These are phyloP conservation scores for Kodamaea nitidulidarum DNA, from an alignment of 805 yeast species.

Conservation along the genomic window DNA sequence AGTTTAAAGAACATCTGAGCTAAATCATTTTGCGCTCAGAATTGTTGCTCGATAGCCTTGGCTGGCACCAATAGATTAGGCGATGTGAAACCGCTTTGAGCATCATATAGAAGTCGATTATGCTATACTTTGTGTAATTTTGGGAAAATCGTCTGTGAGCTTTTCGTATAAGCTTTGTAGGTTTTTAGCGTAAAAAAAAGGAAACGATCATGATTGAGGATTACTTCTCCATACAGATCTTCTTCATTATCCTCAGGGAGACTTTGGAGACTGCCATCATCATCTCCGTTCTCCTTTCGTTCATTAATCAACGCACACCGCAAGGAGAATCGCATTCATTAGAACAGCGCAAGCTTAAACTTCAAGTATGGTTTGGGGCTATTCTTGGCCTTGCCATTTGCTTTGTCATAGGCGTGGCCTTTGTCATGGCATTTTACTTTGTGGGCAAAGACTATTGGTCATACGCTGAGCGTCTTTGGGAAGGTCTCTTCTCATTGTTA, in stretches of 20 bases:
- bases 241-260: slow-evolving; percentile 27
- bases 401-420: slow-evolving; percentile 64
- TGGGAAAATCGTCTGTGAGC: too few relatives aligned
- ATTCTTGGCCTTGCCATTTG: slow-evolving; percentile 66
- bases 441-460: slow-evolving; percentile 87
- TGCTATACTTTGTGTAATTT: too few relatives aligned
- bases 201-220: slow-evolving; percentile 12
- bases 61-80: background rate
- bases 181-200: background rate
- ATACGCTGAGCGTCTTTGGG: slow-evolving; percentile 84
- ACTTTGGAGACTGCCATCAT: slow-evolving; percentile 30
- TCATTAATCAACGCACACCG: slow-evolving; percentile 20
- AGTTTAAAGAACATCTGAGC: background rate
- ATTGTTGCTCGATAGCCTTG: too few relatives aligned
- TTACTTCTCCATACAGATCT: slow-evolving; percentile 28
- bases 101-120: too few relatives aligned
- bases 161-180: too few relatives aligned
- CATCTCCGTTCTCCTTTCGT: slow-evolving; percentile 26
- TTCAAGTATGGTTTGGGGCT: slow-evolving; percentile 85
- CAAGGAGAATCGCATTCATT: background rate
- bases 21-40: too few relatives aligned
- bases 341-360: slow-evolving; percentile 30
- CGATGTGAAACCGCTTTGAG: too few relatives aligned
- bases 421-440: slow-evolving; percentile 66
- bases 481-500: slow-evolving; percentile 73